phyloP scores from a whole-genome alignment of 192 early-diverging fungal species.

The Cetraspora pellucida region DNA sequence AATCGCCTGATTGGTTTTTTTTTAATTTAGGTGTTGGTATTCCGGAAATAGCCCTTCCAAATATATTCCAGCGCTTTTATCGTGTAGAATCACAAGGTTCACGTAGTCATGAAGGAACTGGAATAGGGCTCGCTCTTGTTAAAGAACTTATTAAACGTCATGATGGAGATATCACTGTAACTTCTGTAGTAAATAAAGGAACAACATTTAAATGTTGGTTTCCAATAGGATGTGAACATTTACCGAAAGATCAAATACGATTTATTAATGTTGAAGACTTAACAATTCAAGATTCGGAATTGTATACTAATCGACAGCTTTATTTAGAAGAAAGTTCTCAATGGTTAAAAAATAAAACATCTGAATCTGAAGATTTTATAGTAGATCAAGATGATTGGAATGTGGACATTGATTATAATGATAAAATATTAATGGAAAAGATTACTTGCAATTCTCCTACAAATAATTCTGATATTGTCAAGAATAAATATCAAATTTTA shows the following conservation, averaged over 20 bases:
- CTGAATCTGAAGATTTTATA: constrained; percentile 12
- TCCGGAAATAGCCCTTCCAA: constrained; percentile 45
- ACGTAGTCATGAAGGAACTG: constrained; percentile 59
- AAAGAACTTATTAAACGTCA: constrained; percentile 59
- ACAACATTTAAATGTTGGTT: constrained; percentile 53
- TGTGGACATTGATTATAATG: background rate
- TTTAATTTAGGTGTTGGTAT: constrained; percentile 51
- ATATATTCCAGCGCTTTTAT: constrained; percentile 62
- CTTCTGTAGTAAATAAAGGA: constrained; percentile 46
- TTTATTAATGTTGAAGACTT: too few species aligned
- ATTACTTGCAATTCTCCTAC: background rate
- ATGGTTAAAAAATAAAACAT: constrained; percentile 40
- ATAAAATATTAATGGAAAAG: background rate
- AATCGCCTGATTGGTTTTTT: background rate
- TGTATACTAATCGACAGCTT: constrained; percentile 14
- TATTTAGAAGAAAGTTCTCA: constrained; percentile 41
- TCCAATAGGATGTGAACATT: constrained; percentile 50
- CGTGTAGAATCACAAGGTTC: constrained; percentile 54
- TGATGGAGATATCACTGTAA: constrained; percentile 48
- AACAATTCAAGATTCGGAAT: background rate
- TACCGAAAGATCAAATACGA: constrained; percentile 16
- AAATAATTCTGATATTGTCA: background rate
- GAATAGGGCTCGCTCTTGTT: constrained; percentile 60
- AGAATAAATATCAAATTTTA: constrained; percentile 22
- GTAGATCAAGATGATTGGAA: background rate